These are phyloP conservation scores for Ricinus communis DNA, from an alignment of 345 rosid species.

Conservation along the genomic window DNA sequence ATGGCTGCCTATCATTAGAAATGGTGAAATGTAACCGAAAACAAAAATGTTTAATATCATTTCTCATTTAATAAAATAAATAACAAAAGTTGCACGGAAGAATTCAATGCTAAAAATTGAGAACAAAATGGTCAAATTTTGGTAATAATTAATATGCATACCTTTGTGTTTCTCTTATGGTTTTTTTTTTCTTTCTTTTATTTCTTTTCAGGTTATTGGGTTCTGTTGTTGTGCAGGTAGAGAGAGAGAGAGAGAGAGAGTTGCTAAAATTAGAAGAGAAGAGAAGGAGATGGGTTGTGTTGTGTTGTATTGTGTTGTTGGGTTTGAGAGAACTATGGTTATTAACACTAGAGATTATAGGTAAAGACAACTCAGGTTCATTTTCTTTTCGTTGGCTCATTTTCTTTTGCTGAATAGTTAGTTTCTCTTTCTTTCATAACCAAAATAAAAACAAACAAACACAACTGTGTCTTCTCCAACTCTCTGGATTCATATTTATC, in stretches of 20 bases:
- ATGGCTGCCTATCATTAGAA: not conserved
- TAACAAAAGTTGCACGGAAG: not conserved
- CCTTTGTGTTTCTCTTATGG: constrained; percentile 4
- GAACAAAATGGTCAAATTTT: not conserved
- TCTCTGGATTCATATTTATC: no score
- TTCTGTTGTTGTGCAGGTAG: not conserved
- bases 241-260: constrained; percentile 12
- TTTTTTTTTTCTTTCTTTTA: not conserved
- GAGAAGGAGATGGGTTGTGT: constrained; percentile 20
- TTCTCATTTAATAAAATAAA: not conserved
- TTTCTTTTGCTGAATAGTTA: not conserved
- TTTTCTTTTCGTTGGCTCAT: no score
- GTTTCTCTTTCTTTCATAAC: no score
- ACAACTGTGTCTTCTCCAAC: no score
- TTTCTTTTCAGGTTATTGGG: not conserved
- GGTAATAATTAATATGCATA: not conserved
- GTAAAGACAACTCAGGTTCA: no score
- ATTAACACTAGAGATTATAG: no score
- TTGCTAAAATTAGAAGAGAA: constrained; percentile 36
- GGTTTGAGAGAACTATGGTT: no score
- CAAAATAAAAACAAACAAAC: no score
- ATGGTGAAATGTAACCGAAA: not conserved
- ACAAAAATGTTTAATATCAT: not conserved
- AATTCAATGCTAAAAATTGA: not conserved
- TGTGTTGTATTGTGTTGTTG: no score